Conservation (phyloP, 257 asterid species). For the Jasminum sambac region DNA sequence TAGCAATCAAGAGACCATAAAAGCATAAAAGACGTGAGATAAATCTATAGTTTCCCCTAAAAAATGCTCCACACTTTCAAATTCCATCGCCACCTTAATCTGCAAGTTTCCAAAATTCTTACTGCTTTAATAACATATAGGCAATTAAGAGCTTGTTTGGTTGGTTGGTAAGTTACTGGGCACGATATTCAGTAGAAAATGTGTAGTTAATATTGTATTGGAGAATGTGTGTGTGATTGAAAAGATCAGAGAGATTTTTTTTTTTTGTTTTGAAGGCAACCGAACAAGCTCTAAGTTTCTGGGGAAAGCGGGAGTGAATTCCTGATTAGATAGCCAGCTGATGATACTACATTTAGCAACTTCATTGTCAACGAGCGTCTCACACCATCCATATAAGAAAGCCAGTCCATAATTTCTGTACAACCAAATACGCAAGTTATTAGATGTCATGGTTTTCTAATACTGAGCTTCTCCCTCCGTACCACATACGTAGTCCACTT, state of each 20-base stretch:
- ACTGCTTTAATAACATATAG: neutral
- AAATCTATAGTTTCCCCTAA: neutral
- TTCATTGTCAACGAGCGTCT: slow-evolving; percentile 20
- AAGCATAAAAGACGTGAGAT: neutral
- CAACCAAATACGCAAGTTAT: slow-evolving; percentile 14
- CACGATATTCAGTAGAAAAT: too few relatives aligned
- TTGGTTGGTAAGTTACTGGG: too few relatives aligned
- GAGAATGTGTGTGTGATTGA: too few relatives aligned
- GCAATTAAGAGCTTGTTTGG: too few relatives aligned
- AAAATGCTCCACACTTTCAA: neutral
- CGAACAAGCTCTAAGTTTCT: too few relatives aligned
- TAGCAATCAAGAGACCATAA: too few relatives aligned
- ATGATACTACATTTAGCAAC: slow-evolving; percentile 29
- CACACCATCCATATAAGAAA: slow-evolving; percentile 32
- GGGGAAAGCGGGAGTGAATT: slow-evolving; percentile 22
- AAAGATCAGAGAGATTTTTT: too few relatives aligned
- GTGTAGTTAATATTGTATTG: too few relatives aligned
- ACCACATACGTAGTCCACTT: too few relatives aligned
- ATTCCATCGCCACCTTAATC: neutral
- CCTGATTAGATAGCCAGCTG: slow-evolving; percentile 30
- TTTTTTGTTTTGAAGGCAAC: too few relatives aligned
- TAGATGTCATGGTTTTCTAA: neutral
- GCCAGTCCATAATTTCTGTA: slow-evolving; percentile 48
- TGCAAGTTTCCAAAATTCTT: too few relatives aligned
- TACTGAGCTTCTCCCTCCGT: too few relatives aligned